Conservation (phyloP, 352 stramenopile genomes). For the Pythium volutum region DNA sequence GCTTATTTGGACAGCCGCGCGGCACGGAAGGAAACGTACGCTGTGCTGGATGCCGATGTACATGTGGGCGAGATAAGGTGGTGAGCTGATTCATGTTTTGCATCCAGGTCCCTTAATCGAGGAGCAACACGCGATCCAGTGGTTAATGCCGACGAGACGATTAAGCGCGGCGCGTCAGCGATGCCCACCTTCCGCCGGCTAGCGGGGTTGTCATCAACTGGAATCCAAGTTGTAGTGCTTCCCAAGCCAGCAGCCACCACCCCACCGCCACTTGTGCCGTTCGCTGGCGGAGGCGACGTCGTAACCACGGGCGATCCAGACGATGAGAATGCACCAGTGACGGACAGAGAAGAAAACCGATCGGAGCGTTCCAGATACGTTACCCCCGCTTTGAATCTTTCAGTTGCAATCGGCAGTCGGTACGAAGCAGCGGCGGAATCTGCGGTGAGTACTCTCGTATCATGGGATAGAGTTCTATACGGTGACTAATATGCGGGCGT, state of each 20-base stretch:
- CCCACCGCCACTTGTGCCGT: conserved; percentile 17
- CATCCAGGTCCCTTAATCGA: conserved; percentile 9
- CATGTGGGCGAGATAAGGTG: neutral
- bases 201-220: neutral
- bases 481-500: neutral
- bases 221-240: conserved; percentile 6
- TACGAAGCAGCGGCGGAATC: neutral
- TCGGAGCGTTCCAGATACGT: neutral
- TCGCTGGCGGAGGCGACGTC: conserved; percentile 9
- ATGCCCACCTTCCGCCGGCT: conserved; percentile 18
- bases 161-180: conserved; percentile 17
- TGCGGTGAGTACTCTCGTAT: neutral
- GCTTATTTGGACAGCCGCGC: conserved; percentile 60
- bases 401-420: neutral
- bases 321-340: conserved; percentile 22
- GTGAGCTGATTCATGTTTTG: neutral
- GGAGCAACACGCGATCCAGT: neutral
- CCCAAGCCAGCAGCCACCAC: conserved; percentile 1
- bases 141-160: conserved; percentile 21
- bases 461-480: neutral
- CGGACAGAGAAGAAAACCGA: conserved; percentile 3
- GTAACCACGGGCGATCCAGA: conserved; percentile 2
- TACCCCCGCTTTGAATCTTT: neutral
- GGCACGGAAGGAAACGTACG: conserved; percentile 44
- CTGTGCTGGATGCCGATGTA: neutral